These are phyloP conservation scores for Ambrosia trifida DNA, from an alignment of 129 eudicot genomes.

Conservation along the genomic window DNA sequence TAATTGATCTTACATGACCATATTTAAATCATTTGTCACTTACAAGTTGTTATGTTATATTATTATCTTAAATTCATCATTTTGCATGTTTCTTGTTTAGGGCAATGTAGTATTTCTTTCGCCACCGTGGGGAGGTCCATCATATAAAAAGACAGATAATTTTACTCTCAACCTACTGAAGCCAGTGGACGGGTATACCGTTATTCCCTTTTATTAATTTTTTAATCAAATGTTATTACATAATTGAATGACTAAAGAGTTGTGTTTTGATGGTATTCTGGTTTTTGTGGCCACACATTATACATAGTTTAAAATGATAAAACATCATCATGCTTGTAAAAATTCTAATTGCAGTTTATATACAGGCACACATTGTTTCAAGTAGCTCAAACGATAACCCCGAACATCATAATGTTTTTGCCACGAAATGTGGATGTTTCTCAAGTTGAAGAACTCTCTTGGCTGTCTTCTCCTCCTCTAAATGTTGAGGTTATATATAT, in stretches of 20 bases:
- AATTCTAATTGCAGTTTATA: constrained; percentile 10
- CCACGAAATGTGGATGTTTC: constrained; percentile 65
- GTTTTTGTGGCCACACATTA: neutral
- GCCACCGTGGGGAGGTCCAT: constrained; percentile 95
- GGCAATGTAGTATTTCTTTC: constrained; percentile 76
- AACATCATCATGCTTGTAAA: constrained; percentile 14
- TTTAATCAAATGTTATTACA: neutral
- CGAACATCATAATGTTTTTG: constrained; percentile 72
- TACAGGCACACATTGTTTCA: constrained; percentile 64
- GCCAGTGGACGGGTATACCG: constrained; percentile 74
- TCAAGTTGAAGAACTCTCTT: constrained; percentile 72
- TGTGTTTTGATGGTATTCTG: neutral
- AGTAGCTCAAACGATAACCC: constrained; percentile 68
- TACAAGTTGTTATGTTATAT: constrained; percentile 9
- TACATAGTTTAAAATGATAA: neutral
- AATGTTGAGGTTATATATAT: constrained; percentile 54
- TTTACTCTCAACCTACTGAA: constrained; percentile 64
- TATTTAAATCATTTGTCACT: neutral
- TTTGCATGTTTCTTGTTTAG: constrained; percentile 32
- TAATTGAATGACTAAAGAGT: neutral
- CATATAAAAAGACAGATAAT: constrained; percentile 48
- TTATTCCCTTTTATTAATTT: neutral
- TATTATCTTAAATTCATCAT: neutral
- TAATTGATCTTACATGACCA: neutral
- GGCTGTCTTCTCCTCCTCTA: constrained; percentile 86